Conservation (phyloP, 2,329 filamentous ascomycete species). For the Trichoderma simmonsii region DNA sequence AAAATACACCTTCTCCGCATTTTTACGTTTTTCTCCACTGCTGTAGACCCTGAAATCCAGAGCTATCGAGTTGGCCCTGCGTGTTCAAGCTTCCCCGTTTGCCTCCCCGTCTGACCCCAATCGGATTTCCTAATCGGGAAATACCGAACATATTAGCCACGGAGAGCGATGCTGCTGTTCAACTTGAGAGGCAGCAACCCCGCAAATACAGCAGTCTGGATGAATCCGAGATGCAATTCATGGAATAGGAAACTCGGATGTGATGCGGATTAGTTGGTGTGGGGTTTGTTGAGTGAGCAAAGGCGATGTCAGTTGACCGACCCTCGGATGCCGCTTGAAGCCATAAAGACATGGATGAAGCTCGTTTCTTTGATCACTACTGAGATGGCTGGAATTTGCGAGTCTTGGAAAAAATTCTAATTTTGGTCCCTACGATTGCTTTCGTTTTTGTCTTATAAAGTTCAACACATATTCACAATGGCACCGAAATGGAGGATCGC, state of each 20-base stretch:
- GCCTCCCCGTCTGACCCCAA: not conserved
- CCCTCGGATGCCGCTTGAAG: slow-evolving; percentile 2
- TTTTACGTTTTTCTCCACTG: not conserved
- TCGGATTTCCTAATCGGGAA: slow-evolving; percentile 25
- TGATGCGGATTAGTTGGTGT: not conserved
- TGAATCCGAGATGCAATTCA: not conserved
- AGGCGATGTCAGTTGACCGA: not conserved
- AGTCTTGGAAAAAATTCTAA: not conserved
- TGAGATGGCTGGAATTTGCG: not conserved
- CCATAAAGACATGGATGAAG: slow-evolving; percentile 1
- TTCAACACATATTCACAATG: slow-evolving; percentile 33
- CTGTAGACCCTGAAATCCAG: not conserved
- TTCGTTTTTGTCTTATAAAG: not conserved
- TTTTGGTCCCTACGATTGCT: not conserved
- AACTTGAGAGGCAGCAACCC: slow-evolving; percentile 1
- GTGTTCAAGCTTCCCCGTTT: slow-evolving; percentile 7
- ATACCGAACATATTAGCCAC: slow-evolving; percentile 8
- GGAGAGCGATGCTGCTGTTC: not conserved
- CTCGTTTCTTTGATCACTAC: not conserved
- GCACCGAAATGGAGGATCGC: slow-evolving; percentile 51
- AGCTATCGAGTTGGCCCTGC: slow-evolving; percentile 10
- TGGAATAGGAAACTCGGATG: not conserved
- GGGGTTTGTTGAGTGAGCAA: not conserved
- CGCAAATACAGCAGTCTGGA: not conserved
- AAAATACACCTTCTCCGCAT: slow-evolving; percentile 2